Conservation (phyloP, 129 eudicot genomes). For the Rutidosis leptorrhynchoides region DNA sequence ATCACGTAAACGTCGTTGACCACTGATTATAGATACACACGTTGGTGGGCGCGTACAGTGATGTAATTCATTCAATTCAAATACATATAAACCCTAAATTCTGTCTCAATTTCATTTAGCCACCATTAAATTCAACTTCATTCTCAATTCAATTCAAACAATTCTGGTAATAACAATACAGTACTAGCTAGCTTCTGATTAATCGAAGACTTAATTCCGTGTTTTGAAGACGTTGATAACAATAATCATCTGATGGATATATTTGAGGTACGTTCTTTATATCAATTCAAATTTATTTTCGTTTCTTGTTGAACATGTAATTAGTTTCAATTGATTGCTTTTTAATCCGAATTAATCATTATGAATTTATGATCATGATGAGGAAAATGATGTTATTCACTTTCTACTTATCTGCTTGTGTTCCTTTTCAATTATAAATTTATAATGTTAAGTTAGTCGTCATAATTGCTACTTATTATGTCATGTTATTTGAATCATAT, state of each 20-base stretch:
- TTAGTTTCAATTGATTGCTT: neutral
- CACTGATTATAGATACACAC: neutral
- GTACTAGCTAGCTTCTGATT: too few species aligned
- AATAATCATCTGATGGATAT: neutral
- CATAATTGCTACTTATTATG: neutral
- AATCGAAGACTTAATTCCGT: too few species aligned
- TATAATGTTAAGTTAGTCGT: conserved; percentile 18
- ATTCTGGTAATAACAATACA: too few species aligned
- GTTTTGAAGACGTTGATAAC: neutral
- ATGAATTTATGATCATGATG: too few species aligned
- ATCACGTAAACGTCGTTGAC: neutral
- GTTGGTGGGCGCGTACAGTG: neutral
- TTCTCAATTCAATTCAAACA: too few species aligned
- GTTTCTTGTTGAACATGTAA: neutral
- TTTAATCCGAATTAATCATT: neutral
- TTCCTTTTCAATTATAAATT: conserved; percentile 33
- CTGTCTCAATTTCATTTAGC: neutral
- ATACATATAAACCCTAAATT: neutral
- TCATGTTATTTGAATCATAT: neutral
- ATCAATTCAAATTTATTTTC: neutral
- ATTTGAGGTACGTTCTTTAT: neutral
- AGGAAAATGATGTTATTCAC: neutral
- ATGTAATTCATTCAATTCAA: neutral
- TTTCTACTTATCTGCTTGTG: conserved; percentile 5
- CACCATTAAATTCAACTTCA: neutral